Evolutionary conservation across 768 basidiomycete genomes (phyloP), one percentile per base, ranked within the genome.

Genomic region (Kwoniella dendrophila): DNA sequence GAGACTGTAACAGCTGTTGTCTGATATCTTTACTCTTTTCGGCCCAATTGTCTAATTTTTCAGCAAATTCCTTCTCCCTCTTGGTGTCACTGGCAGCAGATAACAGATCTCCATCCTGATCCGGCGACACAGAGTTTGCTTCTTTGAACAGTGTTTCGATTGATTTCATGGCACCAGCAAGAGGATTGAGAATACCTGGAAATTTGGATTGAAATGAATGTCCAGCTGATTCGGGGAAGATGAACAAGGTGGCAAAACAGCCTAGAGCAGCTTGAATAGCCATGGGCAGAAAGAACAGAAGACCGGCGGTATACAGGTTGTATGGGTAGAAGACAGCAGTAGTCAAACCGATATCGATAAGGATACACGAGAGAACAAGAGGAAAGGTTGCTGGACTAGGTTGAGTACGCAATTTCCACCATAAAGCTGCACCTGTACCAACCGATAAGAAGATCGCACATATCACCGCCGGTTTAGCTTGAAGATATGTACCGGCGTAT

Each of bases 141-240:
- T 68, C 51, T 53, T 40, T 50, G 48, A 76, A 75, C 2, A 78
- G 60, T 14, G 40, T 33, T 38, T 72, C 66, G 29, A 72, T 60
- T 3, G 69, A 59, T 10, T 55, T 56, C 50, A 70, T 47, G 5
- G 72, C 70, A 5, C 12, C 29, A 1, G 38, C 24, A 2, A 78
- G 65, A 4, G 77, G 75, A 6, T 45, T 43, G 5, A 78, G 54
- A 14, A 76, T 62, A 14, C 63, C 68, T n/a, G 62, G 43, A 30
- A 76, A 63, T 30, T 72, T 71, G 3, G 62, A 43, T 29, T 69
- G 68, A 56, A 76, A 76, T 4, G 63, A 60, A 33, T 70, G 68
- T 1, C 62, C 64, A 14, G 75, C 73, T 20, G 73, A 75, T 70
- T 75, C 67, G 4, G 77, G 77, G 50, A 78, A 78, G 32, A 78